Conservation (phyloP, 306 rosid species). For the Prunus mongolica region DNA sequence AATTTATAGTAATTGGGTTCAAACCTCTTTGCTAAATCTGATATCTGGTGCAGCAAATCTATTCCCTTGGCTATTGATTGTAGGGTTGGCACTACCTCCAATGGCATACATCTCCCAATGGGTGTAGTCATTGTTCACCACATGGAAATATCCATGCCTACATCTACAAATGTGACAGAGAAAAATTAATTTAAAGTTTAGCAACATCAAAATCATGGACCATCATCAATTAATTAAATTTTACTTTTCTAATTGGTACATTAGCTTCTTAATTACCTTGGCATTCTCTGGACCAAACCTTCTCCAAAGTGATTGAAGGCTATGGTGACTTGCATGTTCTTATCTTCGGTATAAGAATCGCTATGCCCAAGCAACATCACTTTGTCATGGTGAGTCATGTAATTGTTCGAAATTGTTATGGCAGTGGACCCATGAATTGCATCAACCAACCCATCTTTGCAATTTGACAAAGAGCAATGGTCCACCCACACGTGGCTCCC, state of each 20-base stretch:
- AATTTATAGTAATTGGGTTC: background rate
- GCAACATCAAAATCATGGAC: conserved; percentile 4
- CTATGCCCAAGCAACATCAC: conserved; percentile 94
- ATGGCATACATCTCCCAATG: conserved; percentile 99
- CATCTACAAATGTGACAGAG: conserved; percentile 47
- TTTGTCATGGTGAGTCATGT: conserved; percentile 95
- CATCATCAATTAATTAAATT: background rate
- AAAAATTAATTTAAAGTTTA: background rate
- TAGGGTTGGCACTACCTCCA: conserved; percentile 93
- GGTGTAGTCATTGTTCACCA: conserved; percentile 98
- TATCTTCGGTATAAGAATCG: conserved; percentile 76
- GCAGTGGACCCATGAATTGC: conserved; percentile 88
- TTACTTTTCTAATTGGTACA: background rate
- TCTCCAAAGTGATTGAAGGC: conserved; percentile 98
- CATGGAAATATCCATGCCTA: conserved; percentile 96
- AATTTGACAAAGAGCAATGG: conserved; percentile 82
- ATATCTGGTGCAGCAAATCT: conserved; percentile 76
- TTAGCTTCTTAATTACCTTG: conserved; percentile 51
- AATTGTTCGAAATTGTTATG: conserved; percentile 87
- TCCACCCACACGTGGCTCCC: conserved; percentile 96
- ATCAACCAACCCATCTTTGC: conserved; percentile 75
- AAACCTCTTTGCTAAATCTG: conserved; percentile 88
- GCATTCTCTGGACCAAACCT: conserved; percentile 97
- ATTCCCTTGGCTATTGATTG: conserved; percentile 96
- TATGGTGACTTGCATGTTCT: conserved; percentile 89